phyloP scores from a whole-genome alignment of 768 basidiomycete genomes.

The Leccinum broughii region DNA sequence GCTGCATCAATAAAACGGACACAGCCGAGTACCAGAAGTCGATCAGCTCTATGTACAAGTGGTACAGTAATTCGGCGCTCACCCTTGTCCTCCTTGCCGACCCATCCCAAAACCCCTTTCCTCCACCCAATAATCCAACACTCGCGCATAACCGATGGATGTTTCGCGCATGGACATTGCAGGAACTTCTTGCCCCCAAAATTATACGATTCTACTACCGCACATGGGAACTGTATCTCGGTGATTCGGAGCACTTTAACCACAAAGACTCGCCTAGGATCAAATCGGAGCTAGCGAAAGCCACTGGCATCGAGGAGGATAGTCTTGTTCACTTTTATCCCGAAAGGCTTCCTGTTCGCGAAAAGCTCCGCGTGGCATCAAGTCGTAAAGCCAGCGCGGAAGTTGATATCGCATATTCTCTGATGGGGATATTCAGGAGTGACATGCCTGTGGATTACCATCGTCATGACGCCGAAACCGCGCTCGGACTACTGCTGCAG shows the following conservation, averaged over 20 bases:
- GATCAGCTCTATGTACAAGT: too few species aligned
- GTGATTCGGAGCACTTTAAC: not conserved
- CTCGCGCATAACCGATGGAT: conserved; percentile 19
- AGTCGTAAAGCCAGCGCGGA: conserved; percentile 7
- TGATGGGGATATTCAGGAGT: conserved; percentile 18
- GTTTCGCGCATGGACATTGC: conserved; percentile 16
- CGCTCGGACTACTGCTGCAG: conserved; percentile 15
- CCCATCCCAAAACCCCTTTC: not conserved
- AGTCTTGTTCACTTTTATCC: conserved; percentile 6
- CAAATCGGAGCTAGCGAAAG: not conserved
- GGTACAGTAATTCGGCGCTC: conserved; percentile 1
- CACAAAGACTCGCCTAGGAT: conserved; percentile 8
- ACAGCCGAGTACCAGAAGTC: not conserved
- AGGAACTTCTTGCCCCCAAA: conserved; percentile 15
- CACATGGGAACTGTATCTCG: conserved; percentile 8
- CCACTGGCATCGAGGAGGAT: not conserved
- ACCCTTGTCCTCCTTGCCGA: conserved; percentile 14
- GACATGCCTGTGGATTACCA: conserved; percentile 7
- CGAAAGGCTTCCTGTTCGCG: conserved; percentile 2
- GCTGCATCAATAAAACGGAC: conserved; percentile 10
- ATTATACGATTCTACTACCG: conserved; percentile 15
- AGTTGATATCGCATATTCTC: conserved; percentile 13
- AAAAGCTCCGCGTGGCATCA: conserved; percentile 15
- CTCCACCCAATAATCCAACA: not conserved
- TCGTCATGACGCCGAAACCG: conserved; percentile 3